A percentile compares a stretch with the other conserved stretches of the same genome.
phyloP scores from a whole-genome alignment of 1,284 basidiomycete species.

The Cystodermella granulosa region DNA sequence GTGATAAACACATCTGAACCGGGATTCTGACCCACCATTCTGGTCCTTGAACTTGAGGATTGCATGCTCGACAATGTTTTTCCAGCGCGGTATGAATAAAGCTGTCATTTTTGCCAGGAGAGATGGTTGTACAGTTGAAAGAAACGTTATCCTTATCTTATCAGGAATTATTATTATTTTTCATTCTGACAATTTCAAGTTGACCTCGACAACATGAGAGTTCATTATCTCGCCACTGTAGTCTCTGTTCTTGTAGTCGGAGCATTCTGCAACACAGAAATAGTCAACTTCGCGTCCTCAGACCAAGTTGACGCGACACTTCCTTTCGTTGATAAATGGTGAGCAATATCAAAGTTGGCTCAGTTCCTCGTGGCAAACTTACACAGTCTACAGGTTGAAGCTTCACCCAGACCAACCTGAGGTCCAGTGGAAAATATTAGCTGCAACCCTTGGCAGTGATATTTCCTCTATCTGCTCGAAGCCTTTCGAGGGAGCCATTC shows the following conservation, averaged over 20 bases:
- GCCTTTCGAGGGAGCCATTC: constrained; percentile 7
- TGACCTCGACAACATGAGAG: no score
- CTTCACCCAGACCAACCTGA: constrained; percentile 23
- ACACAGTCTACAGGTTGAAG: constrained; percentile 15
- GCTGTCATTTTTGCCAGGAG: constrained; percentile 10
- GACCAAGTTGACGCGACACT: constrained; percentile 21
- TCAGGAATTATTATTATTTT: constrained; percentile 5
- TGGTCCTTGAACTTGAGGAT: constrained; percentile 44
- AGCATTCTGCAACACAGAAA: constrained; percentile 52
- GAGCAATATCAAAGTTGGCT: constrained; percentile 13
- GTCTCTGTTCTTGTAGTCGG: neutral
- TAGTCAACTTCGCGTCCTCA: constrained; percentile 50
- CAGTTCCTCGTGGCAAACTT: neutral
- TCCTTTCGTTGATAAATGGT: constrained; percentile 39
- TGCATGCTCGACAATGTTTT: constrained; percentile 44
- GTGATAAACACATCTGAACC: no score
- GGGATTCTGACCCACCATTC: constrained; percentile 36
- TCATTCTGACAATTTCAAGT: no score
- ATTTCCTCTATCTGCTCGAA: constrained; percentile 17
- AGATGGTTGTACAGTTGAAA: constrained; percentile 2
- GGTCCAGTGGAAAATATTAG: constrained; percentile 14
- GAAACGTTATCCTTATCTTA: neutral
- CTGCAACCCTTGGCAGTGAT: constrained; percentile 44
- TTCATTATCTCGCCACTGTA: no score
- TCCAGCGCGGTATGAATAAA: constrained; percentile 47